phyloP scores from a whole-genome alignment of 805 yeast genomes.

The Candida boleticola region DNA sequence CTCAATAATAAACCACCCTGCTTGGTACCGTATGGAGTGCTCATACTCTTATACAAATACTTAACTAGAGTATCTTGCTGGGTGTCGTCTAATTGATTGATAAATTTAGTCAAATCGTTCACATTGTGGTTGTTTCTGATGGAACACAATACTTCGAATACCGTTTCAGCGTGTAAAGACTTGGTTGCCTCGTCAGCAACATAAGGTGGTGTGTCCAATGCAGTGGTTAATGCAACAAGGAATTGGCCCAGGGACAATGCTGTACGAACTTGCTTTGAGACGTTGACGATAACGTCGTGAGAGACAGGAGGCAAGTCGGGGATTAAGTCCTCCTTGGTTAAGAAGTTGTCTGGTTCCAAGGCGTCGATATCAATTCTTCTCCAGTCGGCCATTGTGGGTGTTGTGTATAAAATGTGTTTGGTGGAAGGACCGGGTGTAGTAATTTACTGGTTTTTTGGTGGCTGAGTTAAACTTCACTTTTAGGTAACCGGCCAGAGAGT shows the following conservation, averaged over 20 bases:
- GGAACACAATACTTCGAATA: slow-evolving; percentile 64
- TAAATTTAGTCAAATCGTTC: slow-evolving; percentile 61
- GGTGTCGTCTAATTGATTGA: slow-evolving; percentile 55
- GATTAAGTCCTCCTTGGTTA: slow-evolving; percentile 61
- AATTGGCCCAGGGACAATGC: slow-evolving; percentile 71
- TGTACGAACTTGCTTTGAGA: slow-evolving; percentile 57
- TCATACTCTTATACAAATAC: slow-evolving; percentile 84
- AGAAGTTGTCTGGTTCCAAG: slow-evolving; percentile 75
- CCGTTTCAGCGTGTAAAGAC: slow-evolving; percentile 40
- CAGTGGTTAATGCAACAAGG: slow-evolving; percentile 59
- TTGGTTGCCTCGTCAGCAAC: slow-evolving; percentile 65
- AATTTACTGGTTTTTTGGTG: background rate
- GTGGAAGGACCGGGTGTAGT: background rate
- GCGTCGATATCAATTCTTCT: slow-evolving; percentile 94
- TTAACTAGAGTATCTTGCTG: slow-evolving; percentile 80
- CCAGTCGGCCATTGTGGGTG: slow-evolving; percentile 63
- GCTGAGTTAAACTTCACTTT: too few species aligned
- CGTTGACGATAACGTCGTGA: slow-evolving; percentile 50
- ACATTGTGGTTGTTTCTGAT: slow-evolving; percentile 56
- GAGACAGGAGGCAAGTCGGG: slow-evolving; percentile 49
- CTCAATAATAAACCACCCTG: slow-evolving; percentile 82
- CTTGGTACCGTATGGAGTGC: slow-evolving; percentile 70
- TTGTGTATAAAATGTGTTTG: too few species aligned
- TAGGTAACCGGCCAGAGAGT: too few species aligned
- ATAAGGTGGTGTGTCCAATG: slow-evolving; percentile 78